phyloP scores from a whole-genome alignment of 306 rosid species.

The Castanea sativa region DNA sequence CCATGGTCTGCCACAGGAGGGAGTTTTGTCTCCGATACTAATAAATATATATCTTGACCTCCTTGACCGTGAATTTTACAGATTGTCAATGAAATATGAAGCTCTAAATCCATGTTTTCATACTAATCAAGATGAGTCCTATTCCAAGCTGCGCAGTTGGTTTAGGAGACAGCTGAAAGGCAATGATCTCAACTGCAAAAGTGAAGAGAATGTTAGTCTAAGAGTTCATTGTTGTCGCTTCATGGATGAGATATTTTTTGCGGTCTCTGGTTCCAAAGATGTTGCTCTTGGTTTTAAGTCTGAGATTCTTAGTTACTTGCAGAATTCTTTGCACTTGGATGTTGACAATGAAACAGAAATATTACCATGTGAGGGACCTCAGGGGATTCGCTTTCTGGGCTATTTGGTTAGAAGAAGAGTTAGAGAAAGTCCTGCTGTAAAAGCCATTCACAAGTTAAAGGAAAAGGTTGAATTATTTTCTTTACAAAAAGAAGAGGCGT shows the following conservation, averaged over 20 bases:
- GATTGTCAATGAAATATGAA: constrained; percentile 82
- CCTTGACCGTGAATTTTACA: constrained; percentile 77
- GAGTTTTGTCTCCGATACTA: constrained; percentile 74
- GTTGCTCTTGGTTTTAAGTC: constrained; percentile 56
- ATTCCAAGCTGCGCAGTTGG: constrained; percentile 75
- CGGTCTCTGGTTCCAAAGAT: constrained; percentile 71
- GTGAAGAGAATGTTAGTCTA: constrained; percentile 25
- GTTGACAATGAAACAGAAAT: constrained; percentile 45
- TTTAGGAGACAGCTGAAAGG: constrained; percentile 65
- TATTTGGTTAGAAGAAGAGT: constrained; percentile 51
- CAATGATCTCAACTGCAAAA: constrained; percentile 27
- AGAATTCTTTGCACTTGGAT: constrained; percentile 62
- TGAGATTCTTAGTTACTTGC: constrained; percentile 59
- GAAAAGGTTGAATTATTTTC: constrained; percentile 73
- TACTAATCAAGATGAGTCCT: constrained; percentile 32
- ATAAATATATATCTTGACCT: constrained; percentile 82
- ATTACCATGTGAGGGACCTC: constrained; percentile 47
- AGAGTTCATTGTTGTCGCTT: constrained; percentile 66
- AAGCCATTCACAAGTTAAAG: constrained; percentile 84
- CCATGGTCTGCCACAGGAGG: constrained; percentile 95
- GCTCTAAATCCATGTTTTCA: constrained; percentile 34
- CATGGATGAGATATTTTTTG: constrained; percentile 86
- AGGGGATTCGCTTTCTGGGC: constrained; percentile 61
- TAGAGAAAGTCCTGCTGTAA: constrained; percentile 62
- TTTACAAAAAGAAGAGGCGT: constrained; percentile 66